Conservation (phyloP, 2,329 filamentous ascomycete genomes). For the Simplicillium sp. region DNA sequence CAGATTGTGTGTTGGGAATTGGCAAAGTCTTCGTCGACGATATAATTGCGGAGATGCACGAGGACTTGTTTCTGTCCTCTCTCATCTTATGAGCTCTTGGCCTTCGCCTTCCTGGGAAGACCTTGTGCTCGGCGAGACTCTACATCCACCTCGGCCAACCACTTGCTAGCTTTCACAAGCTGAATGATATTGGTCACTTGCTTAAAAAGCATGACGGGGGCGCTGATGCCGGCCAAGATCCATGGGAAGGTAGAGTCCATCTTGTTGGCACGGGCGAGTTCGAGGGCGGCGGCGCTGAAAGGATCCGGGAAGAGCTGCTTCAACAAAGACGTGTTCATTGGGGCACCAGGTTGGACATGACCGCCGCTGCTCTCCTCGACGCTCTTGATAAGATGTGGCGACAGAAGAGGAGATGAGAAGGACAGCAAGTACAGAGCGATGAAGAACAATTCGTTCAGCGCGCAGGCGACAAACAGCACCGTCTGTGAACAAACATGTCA, state of each 20-base stretch:
- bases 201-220: conserved; percentile 83
- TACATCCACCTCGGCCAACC: conserved; percentile 86
- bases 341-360: conserved; percentile 54
- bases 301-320: conserved; percentile 76
- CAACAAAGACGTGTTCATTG: conserved; percentile 60
- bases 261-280: conserved; percentile 90
- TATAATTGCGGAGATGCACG: too few species aligned
- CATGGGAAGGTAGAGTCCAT: conserved; percentile 58
- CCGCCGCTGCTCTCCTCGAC: conserved; percentile 43
- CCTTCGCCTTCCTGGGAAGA: conserved; percentile 32
- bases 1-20: too few species aligned
- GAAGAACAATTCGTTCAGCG: conserved; percentile 92
- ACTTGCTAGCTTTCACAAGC: conserved; percentile 83
- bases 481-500: conserved; percentile 38
- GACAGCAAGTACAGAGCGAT: conserved; percentile 96
- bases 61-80: too few species aligned
- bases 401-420: conserved; percentile 84
- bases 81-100: too few species aligned
- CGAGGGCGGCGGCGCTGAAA: conserved; percentile 85
- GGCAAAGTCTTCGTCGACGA: too few species aligned
- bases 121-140: conserved; percentile 47
- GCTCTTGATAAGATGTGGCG: conserved; percentile 67
- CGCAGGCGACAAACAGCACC: conserved; percentile 85
- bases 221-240: conserved; percentile 72
- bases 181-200: conserved; percentile 92